A percentile compares a stretch with the other conserved stretches of the same genome.
Evolutionary conservation across 2,329 filamentous ascomycete species (phyloP).

Genomic region (Fusarium ramigenum): DNA sequence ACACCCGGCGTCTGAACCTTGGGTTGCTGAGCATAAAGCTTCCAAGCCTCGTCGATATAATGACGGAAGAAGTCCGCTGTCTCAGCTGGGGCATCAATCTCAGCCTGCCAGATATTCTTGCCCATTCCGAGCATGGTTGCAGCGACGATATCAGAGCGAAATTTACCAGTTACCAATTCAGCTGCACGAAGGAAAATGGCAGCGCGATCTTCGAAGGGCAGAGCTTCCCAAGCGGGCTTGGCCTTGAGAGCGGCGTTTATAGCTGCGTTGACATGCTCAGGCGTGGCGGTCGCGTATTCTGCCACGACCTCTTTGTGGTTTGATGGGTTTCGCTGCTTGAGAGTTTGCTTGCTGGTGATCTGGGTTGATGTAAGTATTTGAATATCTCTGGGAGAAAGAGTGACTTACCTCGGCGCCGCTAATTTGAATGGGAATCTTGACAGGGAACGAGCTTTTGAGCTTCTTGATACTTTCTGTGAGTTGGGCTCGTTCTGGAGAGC

Average conservation of each 20-base stretch:
- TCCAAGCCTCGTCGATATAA: constrained; percentile 32
- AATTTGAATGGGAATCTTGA: constrained; percentile 27
- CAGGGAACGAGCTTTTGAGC: constrained; percentile 26
- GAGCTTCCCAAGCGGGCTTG: constrained; percentile 27
- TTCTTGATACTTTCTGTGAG: constrained; percentile 26
- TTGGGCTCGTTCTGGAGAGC: constrained; percentile 26
- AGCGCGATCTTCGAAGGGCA: constrained; percentile 28
- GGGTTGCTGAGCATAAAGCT: constrained; percentile 22
- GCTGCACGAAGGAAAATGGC: constrained; percentile 30
- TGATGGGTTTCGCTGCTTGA: constrained; percentile 31
- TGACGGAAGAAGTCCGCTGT: constrained; percentile 50
- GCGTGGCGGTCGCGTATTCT: constrained; percentile 27
- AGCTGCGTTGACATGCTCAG: constrained; percentile 31
- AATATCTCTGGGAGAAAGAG: fast-evolving
- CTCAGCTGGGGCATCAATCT: constrained; percentile 30
- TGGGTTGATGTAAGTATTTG: background rate
- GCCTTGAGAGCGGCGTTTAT: constrained; percentile 31
- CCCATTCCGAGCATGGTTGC: constrained; percentile 34
- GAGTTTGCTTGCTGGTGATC: constrained; percentile 12
- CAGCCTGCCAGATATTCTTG: constrained; percentile 37
- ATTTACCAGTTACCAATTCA: constrained; percentile 32
- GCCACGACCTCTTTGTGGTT: constrained; percentile 25
- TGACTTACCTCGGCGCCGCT: constrained; percentile 1
- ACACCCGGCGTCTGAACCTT: constrained; percentile 6
- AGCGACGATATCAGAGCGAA: constrained; percentile 30